Evolutionary conservation across 2,329 filamentous ascomycete genomes (phyloP).

Genomic region (Xylariomycetidae sp.): DNA sequence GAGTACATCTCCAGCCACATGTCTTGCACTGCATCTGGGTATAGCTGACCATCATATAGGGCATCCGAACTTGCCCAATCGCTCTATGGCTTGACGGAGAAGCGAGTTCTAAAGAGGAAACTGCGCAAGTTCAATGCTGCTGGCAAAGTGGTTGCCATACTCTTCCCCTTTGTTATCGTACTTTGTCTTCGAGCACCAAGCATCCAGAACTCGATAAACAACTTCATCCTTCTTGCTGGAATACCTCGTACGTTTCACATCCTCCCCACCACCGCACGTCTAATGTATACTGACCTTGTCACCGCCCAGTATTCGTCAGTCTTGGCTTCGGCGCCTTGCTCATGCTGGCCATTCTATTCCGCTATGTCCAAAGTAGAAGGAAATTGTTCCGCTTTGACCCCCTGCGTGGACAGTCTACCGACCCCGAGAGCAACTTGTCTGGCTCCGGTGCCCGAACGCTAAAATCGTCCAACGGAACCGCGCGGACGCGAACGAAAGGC

Average conservation of each 20-base stretch:
- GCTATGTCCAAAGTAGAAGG: slow-evolving; percentile 9
- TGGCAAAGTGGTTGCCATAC: slow-evolving; percentile 14
- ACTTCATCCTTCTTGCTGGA: slow-evolving; percentile 15
- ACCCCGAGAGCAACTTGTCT: no score
- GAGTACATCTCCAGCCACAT: no score
- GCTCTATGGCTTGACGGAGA: slow-evolving; percentile 9
- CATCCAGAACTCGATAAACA: slow-evolving; percentile 6
- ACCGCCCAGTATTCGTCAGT: slow-evolving; percentile 14
- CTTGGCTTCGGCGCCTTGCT: slow-evolving; percentile 9
- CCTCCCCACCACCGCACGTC: no score
- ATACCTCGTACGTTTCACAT: slow-evolving; percentile 15
- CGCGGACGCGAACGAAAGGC: background rate
- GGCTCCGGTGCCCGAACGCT: no score
- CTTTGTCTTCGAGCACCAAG: slow-evolving; percentile 11
- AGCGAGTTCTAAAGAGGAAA: slow-evolving; percentile 3
- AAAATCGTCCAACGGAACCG: background rate
- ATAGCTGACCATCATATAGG: slow-evolving; percentile 6
- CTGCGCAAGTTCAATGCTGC: slow-evolving; percentile 15
- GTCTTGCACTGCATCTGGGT: no score
- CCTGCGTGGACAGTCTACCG: no score
- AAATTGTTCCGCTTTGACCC: slow-evolving; percentile 8
- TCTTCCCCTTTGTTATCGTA: slow-evolving; percentile 16
- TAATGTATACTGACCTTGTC: no score
- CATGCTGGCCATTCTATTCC: slow-evolving; percentile 10
- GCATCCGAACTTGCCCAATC: slow-evolving; percentile 17